Conservation (phyloP, 1,139 yeast species). For the Debaryomyces udenii region DNA sequence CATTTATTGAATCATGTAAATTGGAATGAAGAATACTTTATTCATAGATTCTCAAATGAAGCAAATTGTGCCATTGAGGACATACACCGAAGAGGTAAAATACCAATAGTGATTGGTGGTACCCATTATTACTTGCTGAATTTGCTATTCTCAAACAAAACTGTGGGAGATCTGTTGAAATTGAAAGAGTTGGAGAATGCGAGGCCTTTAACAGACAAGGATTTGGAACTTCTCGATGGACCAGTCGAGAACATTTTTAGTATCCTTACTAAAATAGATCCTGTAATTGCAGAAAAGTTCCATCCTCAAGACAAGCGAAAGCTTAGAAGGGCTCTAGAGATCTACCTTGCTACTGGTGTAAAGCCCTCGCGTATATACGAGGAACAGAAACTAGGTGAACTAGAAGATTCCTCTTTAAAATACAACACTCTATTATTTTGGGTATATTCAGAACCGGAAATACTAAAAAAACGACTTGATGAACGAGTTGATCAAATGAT, state of each 20-base stretch:
- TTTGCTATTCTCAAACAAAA: slow-evolving; percentile 69
- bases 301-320: slow-evolving; percentile 91
- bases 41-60: slow-evolving; percentile 79
- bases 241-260: slow-evolving; percentile 55
- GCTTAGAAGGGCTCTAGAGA: slow-evolving; percentile 78
- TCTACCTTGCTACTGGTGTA: slow-evolving; percentile 66
- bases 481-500: slow-evolving; percentile 84
- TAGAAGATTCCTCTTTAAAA: slow-evolving; percentile 52
- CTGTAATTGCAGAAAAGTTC: slow-evolving; percentile 73
- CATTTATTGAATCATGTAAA: slow-evolving; percentile 83
- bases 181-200: slow-evolving; percentile 1
- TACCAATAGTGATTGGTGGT: slow-evolving; percentile 93
- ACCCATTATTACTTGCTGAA: slow-evolving; percentile 91
- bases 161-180: slow-evolving; percentile 39
- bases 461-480: slow-evolving; percentile 68
- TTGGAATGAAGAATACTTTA: slow-evolving; percentile 81
- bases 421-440: slow-evolving; percentile 77
- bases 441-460: slow-evolving; percentile 73
- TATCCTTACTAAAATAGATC: slow-evolving; percentile 60
- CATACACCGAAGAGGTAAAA: slow-evolving; percentile 68
- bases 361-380: slow-evolving; percentile 72
- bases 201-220: slow-evolving; percentile 36
- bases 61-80: slow-evolving; percentile 62
- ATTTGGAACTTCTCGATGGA: slow-evolving; percentile 55
- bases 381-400: slow-evolving; percentile 54